These are phyloP conservation scores for Linum trigynum DNA, from an alignment of 345 rosid species.

Conservation along the genomic window DNA sequence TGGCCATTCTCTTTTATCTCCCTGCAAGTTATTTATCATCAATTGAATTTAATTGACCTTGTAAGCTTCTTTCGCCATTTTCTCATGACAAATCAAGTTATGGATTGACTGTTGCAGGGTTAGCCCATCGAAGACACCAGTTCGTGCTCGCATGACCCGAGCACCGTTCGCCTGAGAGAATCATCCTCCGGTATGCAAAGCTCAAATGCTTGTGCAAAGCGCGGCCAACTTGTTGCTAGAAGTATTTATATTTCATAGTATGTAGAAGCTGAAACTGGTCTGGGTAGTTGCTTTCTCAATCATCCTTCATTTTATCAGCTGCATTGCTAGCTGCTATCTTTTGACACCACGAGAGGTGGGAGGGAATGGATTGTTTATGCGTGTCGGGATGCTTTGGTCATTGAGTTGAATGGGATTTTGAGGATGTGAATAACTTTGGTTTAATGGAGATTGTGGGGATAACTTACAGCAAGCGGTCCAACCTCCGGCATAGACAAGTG, in stretches of 20 bases:
- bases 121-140: constrained; percentile 98
- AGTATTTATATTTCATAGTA: constrained; percentile 3
- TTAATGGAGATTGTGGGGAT: too few species aligned
- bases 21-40: neutral
- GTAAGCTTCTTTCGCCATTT: too few species aligned
- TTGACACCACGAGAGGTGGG: neutral
- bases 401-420: constrained; percentile 1
- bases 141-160: constrained; percentile 63
- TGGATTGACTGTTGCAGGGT: constrained; percentile 44
- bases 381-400: neutral
- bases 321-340: too few species aligned
- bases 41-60: too few species aligned
- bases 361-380: neutral
- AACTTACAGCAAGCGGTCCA: too few species aligned
- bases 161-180: constrained; percentile 12
- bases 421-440: constrained; percentile 1
- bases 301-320: neutral
- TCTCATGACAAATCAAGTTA: neutral
- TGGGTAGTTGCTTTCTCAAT: neutral
- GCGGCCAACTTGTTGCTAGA: constrained; percentile 18
- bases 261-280: neutral
- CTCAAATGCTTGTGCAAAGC: neutral
- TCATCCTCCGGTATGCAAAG: neutral
- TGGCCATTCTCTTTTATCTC: too few species aligned
- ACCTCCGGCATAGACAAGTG: too few species aligned